phyloP scores from a whole-genome alignment of 371 early-diverging fungal species.

The Vittaforma corneae region DNA sequence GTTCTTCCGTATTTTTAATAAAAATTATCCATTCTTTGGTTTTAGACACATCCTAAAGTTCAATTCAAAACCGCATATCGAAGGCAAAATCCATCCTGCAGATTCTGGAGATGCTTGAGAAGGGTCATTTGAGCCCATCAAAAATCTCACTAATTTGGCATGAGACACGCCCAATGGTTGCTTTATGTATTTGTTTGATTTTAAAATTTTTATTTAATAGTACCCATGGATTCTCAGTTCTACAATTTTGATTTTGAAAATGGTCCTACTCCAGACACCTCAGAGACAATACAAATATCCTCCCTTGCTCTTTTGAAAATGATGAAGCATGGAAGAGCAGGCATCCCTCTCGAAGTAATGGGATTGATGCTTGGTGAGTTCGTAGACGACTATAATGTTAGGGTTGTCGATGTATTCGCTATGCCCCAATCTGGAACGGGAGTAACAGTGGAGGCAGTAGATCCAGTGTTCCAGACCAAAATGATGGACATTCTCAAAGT shows the following conservation, averaged over 20 bases:
- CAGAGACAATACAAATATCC: conserved; percentile 96
- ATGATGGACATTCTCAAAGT: conserved; percentile 99
- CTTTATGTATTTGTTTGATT: no score
- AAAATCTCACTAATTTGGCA: no score
- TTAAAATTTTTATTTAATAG: no score
- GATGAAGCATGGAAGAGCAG: conserved; percentile 74
- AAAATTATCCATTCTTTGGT: no score
- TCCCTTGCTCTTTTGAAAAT: conserved; percentile 92
- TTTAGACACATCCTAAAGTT: no score
- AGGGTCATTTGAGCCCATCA: no score
- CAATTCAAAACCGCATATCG: no score
- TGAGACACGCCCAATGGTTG: no score
- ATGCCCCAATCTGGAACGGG: conserved; percentile 99
- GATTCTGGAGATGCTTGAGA: no score
- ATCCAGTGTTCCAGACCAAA: conserved; percentile 97
- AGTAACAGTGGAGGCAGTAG: conserved; percentile 97
- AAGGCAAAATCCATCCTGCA: no score
- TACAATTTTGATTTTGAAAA: neutral
- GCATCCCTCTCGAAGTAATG: conserved; percentile 99
- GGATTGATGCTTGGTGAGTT: conserved; percentile 99
- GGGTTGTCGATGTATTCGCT: conserved; percentile 98
- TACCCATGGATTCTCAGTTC: conserved; percentile 12
- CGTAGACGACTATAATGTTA: conserved; percentile 97
- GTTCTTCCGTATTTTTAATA: no score
- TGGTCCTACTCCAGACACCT: conserved; percentile 68